Evolutionary conservation across 208 protist species (phyloP).

Genomic region (Leishmania gerbilli): DNA sequence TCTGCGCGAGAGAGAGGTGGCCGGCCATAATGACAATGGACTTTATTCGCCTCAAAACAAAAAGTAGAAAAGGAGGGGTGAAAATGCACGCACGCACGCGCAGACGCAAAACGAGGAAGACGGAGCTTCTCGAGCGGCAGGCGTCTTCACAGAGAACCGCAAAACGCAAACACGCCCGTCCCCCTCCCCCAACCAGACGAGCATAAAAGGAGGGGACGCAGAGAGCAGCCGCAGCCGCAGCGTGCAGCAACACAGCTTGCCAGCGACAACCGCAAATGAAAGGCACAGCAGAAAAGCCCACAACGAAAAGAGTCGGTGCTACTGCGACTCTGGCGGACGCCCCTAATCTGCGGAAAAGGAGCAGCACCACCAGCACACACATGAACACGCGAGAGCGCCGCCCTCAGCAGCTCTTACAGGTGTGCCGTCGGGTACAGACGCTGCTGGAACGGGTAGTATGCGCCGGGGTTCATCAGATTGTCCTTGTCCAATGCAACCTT

Average conservation of each 20-base stretch:
- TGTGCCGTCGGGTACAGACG: slow-evolving; percentile 41
- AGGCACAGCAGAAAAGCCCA: no score
- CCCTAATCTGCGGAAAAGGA: no score
- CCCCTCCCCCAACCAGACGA: background rate
- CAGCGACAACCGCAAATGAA: background rate
- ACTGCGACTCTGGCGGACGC: no score
- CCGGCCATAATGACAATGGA: no score
- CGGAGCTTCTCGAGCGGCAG: background rate
- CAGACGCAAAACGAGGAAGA: background rate
- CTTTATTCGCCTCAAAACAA: no score
- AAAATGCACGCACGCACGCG: slow-evolving; percentile 1
- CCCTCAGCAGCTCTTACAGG: slow-evolving; percentile 20
- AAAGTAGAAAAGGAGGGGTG: background rate
- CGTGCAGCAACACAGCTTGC: background rate
- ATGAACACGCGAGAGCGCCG: background rate
- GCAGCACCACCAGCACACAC: background rate
- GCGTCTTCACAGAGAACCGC: background rate
- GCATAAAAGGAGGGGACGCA: background rate
- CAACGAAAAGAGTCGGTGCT: no score
- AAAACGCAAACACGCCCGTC: background rate
- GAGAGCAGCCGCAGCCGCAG: no score
- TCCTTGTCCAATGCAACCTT: slow-evolving; percentile 86
- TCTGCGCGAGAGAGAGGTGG: background rate
- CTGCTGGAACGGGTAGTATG: slow-evolving; percentile 70
- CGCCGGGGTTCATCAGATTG: slow-evolving; percentile 89